A percentile compares a stretch with the other conserved stretches of the same genome.
Evolutionary conservation across 176 grass and related monocot species (phyloP).

Genomic region (Poa annua): DNA sequence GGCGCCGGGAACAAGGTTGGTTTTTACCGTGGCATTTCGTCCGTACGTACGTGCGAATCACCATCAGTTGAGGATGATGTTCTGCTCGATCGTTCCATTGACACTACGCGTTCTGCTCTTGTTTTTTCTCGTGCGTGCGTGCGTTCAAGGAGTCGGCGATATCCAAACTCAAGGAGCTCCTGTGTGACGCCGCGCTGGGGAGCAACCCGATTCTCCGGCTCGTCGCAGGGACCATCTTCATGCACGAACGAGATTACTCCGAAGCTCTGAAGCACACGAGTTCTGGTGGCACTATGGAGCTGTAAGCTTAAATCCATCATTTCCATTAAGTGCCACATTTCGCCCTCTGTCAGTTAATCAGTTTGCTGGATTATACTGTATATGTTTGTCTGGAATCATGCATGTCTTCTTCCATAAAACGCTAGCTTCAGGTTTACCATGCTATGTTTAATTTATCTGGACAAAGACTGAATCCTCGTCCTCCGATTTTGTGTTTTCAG

Average conservation of each 20-base stretch:
- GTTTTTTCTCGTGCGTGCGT: neutral
- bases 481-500: conserved; percentile 39
- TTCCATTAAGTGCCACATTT: too few species aligned
- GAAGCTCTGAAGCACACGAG: conserved; percentile 76
- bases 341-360: neutral
- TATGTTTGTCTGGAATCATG: neutral
- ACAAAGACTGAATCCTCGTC: neutral
- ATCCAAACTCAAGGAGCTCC: conserved; percentile 52
- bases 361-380: neutral
- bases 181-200: conserved; percentile 60
- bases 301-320: neutral
- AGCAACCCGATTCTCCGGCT: conserved; percentile 56
- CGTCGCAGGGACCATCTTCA: conserved; percentile 62
- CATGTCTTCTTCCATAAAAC: too few species aligned
- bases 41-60: too few species aligned
- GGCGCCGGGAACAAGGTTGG: conserved; percentile 52
- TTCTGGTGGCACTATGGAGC: conserved; percentile 70
- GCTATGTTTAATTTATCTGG: neutral
- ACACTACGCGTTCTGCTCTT: neutral
- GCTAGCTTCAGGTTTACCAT: neutral
- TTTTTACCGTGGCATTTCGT: neutral
- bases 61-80: too few species aligned
- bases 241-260: conserved; percentile 61
- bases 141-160: conserved; percentile 54
- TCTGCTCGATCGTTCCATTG: too few species aligned